phyloP scores from a whole-genome alignment of 139 green algal species.

The Chlorella sp. region DNA sequence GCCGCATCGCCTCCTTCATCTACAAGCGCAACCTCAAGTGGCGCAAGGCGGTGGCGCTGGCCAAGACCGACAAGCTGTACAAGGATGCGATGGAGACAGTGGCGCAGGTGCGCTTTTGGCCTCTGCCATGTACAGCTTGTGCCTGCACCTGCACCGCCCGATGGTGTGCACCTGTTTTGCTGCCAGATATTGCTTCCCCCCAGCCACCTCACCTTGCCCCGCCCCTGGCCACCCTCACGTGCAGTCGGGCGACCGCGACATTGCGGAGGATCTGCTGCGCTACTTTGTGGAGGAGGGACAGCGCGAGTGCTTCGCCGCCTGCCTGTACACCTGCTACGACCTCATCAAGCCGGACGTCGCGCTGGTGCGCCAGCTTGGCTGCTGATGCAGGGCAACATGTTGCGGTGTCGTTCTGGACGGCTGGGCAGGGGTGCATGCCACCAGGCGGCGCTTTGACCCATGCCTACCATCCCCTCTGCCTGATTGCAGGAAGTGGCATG shows the following conservation, averaged over 20 bases:
- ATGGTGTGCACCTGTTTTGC: too few relatives aligned
- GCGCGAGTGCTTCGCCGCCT: conserved; percentile 97
- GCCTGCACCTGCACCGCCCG: too few relatives aligned
- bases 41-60: conserved; percentile 89
- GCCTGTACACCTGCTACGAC: conserved; percentile 98
- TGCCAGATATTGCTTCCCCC: not conserved
- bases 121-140: too few relatives aligned
- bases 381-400: too few relatives aligned
- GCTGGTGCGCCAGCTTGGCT: conserved; percentile 43
- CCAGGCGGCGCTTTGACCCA: too few relatives aligned
- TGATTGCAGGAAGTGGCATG: conserved; percentile 88
- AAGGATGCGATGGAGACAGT: conserved; percentile 97
- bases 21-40: conserved; percentile 95
- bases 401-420: too few relatives aligned
- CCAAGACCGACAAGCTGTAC: conserved; percentile 85
- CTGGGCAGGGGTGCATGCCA: too few relatives aligned
- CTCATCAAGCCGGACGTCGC: conserved; percentile 95
- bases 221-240: conserved; percentile 66
- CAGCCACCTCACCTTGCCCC: not conserved
- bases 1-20: conserved; percentile 89
- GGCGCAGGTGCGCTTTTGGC: conserved; percentile 52
- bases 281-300: conserved; percentile 87
- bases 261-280: conserved; percentile 95
- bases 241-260: conserved; percentile 73
- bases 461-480: too few relatives aligned